Evolutionary conservation across 805 yeast genomes (phyloP), one percentile per base, ranked within the genome.

Genomic region (baker's yeast (Saccharomyces cerevisiae)): DNA sequence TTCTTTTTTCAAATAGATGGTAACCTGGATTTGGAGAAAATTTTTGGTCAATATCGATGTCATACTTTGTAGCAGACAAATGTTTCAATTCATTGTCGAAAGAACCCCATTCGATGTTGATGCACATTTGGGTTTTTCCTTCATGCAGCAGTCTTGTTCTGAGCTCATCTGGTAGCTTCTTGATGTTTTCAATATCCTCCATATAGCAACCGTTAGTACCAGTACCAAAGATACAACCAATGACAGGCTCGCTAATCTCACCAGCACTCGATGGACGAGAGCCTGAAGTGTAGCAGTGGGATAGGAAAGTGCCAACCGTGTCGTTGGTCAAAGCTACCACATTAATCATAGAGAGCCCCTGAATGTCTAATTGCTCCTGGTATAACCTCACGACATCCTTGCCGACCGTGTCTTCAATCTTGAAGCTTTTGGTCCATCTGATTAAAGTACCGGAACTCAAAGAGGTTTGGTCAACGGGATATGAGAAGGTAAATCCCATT

Each of bases 41-140:
- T 58, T 76, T 78, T 30, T 73, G 68, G 69, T 92, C 96, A 59
- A 92, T 82, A 28, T 72, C 75, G 50, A 73, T 70, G 73, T 92
- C 99, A 69, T 83, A 91, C 56, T 81, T 79, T 3, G 96, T 87
- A 50, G 76, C 79, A 56, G 97, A 97, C 58, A 92, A 76, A 46
- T 83, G 75, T 60, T 81, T 76, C 57, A 90, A 76, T 24, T 81
- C 84, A 67, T 92, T 92, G 72, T 92, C 98, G 65, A 91, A 92
- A 47, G 97, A 89, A 58, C 98, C 98, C 97, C 98, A 94, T 73
- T 94, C 99, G 48, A 97, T 91, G 74, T 91, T 91, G 63, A 91
- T 79, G 58, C 89, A 87, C 97, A 91, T 91, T 58, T 84, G 82
- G 2, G 77, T 75, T 51, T 78, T 76, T 36, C 82, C 84, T 51